Evolutionary conservation across 1,284 basidiomycete genomes (phyloP), one percentile per base, ranked within the genome.

Genomic region (Trametes pubescens): DNA sequence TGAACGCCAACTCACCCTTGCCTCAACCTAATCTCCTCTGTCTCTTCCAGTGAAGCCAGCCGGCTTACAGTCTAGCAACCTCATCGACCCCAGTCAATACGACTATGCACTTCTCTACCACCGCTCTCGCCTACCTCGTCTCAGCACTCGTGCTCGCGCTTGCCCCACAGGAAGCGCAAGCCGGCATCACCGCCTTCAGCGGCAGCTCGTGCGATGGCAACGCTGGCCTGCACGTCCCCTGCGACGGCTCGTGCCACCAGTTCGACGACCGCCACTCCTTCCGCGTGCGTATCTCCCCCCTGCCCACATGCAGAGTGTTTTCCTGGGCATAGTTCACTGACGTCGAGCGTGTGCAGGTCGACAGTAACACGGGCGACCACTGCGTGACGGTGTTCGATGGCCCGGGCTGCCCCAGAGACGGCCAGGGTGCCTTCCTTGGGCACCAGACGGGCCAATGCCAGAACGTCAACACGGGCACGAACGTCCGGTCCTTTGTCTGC

Each of bases 401-500:
- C 44, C 3, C 21, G 6, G 22, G 22, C 22, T 47, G 44, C 44
- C 43, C 43, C 3, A 13, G 11, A 2, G 16, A 16, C 6, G 40
- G 40, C 40, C 2, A 16, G 16, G 16, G 40, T 16, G 4, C 18
- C 2, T 26, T 24, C 21, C 44, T n/a, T n/a, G n/a, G 2, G 44
- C 5, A 47, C 24, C 22, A 47, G 22, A 21, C 5, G 6, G 21
- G 22, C 10, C 7, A 10, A 21, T 47, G 44, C 44, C 44, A 47
- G 44, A 47, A 47, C 44, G 44, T 47, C 3, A 47, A 47, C 24
- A 24, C 44, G 44, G 44, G 44, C 21, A 47, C 44, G 24, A 47
- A 47, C 44, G 24, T 47, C 24, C 44, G 14, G 44, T 47, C 44
- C 11, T 47, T 47, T 21, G 10, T 8, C 11, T 47, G 44, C 14